Conservation (phyloP, 169 alveolate species). For the Neospora caninum region DNA sequence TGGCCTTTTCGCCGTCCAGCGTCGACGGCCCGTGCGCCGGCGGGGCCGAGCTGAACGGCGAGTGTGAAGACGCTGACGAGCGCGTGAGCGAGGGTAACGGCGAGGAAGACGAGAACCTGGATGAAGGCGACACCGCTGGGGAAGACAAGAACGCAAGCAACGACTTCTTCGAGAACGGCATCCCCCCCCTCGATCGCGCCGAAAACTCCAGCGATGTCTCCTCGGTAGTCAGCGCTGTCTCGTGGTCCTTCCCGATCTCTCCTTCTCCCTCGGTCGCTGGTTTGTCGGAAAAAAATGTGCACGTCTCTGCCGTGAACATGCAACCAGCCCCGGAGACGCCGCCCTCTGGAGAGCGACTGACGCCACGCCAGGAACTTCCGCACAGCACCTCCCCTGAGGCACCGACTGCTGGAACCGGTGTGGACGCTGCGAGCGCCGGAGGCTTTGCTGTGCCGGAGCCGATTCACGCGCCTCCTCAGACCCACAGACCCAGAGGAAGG, state of each 20-base stretch:
- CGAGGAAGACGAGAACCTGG: background rate
- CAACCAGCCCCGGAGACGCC: background rate
- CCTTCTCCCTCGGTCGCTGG: background rate
- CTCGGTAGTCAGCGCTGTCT: background rate
- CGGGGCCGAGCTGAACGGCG: background rate
- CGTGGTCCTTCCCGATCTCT: background rate
- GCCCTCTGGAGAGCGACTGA: background rate
- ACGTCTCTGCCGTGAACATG: too few relatives aligned
- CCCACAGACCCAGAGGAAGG: background rate
- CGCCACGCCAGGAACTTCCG: background rate
- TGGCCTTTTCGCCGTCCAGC: background rate
- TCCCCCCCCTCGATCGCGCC: background rate
- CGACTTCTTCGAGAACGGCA: too few relatives aligned
- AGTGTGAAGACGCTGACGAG: background rate
- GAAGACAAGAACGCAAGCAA: too few relatives aligned
- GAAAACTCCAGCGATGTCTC: background rate
- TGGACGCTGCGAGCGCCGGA: background rate
- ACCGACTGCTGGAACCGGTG: background rate
- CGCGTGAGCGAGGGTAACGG: background rate
- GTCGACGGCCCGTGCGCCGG: background rate
- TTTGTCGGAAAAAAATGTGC: background rate
- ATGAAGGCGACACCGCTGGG: background rate
- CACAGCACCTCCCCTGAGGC: background rate
- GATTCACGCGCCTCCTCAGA: background rate
- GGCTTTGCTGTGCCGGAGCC: conserved; percentile 17